These are phyloP conservation scores for Amylocystis lapponica DNA, from an alignment of 768 basidiomycete species.

Conservation along the genomic window DNA sequence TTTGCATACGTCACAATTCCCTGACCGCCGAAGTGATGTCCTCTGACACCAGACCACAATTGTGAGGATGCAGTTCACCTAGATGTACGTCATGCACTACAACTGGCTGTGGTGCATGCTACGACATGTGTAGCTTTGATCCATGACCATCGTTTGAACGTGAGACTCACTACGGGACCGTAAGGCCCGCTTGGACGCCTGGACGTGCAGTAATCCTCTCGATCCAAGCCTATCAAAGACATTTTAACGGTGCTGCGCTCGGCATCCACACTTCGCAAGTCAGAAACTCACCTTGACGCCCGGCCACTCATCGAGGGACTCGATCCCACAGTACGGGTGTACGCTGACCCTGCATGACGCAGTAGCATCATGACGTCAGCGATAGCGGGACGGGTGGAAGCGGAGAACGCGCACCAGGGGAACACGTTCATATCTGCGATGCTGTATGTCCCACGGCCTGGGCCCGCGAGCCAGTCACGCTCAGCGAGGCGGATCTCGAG, in stretches of 20 bases:
- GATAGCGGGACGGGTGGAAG: neutral
- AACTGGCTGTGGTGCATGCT: no score
- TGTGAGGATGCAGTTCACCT: no score
- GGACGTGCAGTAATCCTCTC: constrained; percentile 8
- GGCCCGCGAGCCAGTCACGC: constrained; percentile 74
- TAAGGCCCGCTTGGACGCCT: constrained; percentile 11
- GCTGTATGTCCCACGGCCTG: constrained; percentile 59
- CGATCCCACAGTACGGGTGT: constrained; percentile 42
- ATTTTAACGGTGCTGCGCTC: neutral
- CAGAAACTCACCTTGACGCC: constrained; percentile 42
- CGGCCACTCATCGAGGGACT: constrained; percentile 59
- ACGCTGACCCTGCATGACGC: constrained; percentile 30
- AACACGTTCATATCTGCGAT: constrained; percentile 69
- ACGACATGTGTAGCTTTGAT: no score
- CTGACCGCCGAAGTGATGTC: no score
- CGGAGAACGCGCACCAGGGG: constrained; percentile 40
- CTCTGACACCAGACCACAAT: no score
- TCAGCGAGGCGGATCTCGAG: constrained; percentile 65
- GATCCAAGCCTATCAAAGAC: constrained; percentile 16
- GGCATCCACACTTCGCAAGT: neutral
- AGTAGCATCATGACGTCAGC: neutral
- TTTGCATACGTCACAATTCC: no score
- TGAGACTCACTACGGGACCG: constrained; percentile 12
- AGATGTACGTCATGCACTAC: no score
- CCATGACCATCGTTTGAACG: no score